These are phyloP conservation scores for Boletus pseudo-olivaceus DNA, from an alignment of 768 basidiomycete genomes.

Conservation along the genomic window DNA sequence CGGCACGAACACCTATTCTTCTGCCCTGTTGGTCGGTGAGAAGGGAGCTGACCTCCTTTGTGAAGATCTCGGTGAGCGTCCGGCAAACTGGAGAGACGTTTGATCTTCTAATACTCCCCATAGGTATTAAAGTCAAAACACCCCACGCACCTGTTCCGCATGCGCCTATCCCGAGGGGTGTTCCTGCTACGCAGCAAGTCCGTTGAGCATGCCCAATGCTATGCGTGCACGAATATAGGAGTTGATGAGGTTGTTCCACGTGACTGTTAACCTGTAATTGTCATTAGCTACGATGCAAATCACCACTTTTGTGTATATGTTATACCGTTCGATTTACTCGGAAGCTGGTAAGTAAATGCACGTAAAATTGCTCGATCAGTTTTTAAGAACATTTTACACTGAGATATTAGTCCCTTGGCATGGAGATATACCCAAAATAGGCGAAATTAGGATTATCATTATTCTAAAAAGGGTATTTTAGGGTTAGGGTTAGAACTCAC, in stretches of 20 bases:
- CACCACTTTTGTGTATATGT: too few species aligned
- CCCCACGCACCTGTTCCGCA: constrained; percentile 71
- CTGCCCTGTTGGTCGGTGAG: constrained; percentile 66
- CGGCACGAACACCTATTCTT: constrained; percentile 71
- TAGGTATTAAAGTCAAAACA: constrained; percentile 57
- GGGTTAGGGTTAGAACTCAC: too few species aligned
- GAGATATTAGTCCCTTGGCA: too few species aligned
- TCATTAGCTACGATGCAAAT: neutral
- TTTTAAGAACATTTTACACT: too few species aligned
- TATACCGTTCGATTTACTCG: too few species aligned
- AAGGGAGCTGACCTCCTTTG: constrained; percentile 60
- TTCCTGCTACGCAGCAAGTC: constrained; percentile 43
- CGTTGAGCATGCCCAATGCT: constrained; percentile 2
- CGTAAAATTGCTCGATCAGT: too few species aligned
- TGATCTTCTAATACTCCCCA: constrained; percentile 5
- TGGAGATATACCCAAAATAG: too few species aligned
- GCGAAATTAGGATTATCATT: too few species aligned
- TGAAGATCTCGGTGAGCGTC: constrained; percentile 55
- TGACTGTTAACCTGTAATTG: neutral
- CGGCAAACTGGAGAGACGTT: neutral
- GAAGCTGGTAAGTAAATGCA: too few species aligned
- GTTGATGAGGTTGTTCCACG: neutral
- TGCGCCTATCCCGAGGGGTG: constrained; percentile 54
- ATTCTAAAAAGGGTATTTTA: too few species aligned
- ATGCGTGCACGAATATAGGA: too few species aligned